phyloP scores from a whole-genome alignment of 305 asterid genomes.

The Ilex paraguariensis region DNA sequence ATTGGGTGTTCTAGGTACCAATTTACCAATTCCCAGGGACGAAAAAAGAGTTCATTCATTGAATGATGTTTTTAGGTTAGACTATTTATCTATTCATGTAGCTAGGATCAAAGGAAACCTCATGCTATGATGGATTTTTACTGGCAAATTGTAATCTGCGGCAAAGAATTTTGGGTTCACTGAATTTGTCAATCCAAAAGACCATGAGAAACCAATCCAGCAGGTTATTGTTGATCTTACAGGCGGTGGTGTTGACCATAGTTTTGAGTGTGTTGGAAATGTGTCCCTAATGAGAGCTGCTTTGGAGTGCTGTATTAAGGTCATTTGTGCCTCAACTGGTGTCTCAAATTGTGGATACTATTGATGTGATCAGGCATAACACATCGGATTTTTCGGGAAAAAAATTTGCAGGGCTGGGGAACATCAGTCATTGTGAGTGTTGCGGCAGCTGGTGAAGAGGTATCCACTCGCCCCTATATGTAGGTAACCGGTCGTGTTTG shows the following conservation, averaged over 20 bases:
- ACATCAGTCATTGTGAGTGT: conserved; percentile 98
- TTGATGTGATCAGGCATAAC: background rate
- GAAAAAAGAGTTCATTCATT: no score
- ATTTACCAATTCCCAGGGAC: no score
- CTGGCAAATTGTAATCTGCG: conserved; percentile 22
- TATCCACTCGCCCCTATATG: conserved; percentile 95
- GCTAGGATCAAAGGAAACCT: background rate
- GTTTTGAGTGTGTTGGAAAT: conserved; percentile 98
- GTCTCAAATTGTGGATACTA: background rate
- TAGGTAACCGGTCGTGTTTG: conserved; percentile 99
- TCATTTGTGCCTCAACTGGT: conserved; percentile 13
- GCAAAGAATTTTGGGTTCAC: conserved; percentile 90
- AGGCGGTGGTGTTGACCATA: conserved; percentile 97
- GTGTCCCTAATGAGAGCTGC: conserved; percentile 94
- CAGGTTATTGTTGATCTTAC: conserved; percentile 87
- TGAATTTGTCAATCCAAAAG: conserved; percentile 94
- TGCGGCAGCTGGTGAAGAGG: conserved; percentile 99
- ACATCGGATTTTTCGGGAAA: background rate
- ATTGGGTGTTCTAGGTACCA: no score
- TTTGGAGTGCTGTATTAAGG: conserved; percentile 99
- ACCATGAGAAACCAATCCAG: conserved; percentile 94
- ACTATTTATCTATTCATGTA: no score
- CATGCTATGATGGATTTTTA: background rate
- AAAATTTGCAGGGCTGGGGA: conserved; percentile 83
- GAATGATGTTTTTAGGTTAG: no score